Conservation (phyloP, 129 eudicot genomes). For the Glebionis coronaria region DNA sequence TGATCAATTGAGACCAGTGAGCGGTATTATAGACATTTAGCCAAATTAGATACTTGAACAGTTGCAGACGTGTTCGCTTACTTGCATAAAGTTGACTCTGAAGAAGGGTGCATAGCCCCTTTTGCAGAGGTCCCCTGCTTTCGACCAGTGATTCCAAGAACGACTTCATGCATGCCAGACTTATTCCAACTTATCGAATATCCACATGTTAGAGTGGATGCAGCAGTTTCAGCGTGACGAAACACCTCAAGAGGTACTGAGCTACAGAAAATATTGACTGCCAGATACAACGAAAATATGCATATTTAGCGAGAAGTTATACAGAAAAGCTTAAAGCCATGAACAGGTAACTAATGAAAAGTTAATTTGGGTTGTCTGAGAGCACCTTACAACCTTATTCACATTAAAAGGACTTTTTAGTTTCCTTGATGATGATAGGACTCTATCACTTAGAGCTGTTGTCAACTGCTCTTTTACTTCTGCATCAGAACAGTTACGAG, state of each 20-base stretch:
- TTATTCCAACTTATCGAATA: conserved; percentile 87
- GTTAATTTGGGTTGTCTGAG: conserved; percentile 17
- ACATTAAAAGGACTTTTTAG: conserved; percentile 68
- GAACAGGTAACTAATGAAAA: conserved; percentile 4
- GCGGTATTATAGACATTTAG: neutral
- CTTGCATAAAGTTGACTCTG: conserved; percentile 94
- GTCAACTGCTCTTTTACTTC: conserved; percentile 48
- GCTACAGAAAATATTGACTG: conserved; percentile 77
- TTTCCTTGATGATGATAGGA: conserved; percentile 36
- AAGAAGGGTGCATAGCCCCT: conserved; percentile 74
- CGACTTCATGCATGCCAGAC: conserved; percentile 75
- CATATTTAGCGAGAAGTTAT: conserved; percentile 19
- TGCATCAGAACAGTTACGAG: conserved; percentile 44
- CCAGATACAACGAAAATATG: neutral
- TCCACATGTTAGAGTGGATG: conserved; percentile 84
- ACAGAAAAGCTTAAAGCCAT: neutral
- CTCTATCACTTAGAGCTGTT: conserved; percentile 48
- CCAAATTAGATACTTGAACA: neutral
- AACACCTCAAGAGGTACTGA: conserved; percentile 78
- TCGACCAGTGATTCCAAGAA: conserved; percentile 94
- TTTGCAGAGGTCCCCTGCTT: conserved; percentile 92
- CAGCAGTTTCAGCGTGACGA: conserved; percentile 82
- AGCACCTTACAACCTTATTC: conserved; percentile 77
- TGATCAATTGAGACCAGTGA: neutral
- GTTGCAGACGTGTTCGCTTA: conserved; percentile 45